phyloP scores from a whole-genome alignment of 805 yeast species.

The Starmera caribaea region DNA sequence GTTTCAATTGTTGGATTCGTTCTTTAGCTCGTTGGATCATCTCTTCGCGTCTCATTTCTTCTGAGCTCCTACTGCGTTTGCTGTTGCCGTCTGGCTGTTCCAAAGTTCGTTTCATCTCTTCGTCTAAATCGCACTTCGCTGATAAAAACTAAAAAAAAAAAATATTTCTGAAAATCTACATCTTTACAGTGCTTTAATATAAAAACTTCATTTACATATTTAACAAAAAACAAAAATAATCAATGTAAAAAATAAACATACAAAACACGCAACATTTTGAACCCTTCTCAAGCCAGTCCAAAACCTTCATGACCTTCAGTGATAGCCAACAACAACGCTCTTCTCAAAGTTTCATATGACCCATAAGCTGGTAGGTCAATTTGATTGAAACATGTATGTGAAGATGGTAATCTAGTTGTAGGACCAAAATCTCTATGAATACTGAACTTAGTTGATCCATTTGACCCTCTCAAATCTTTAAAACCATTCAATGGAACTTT shows the following conservation, averaged over 20 bases:
- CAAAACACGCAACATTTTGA: not conserved
- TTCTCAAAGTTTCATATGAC: constrained; percentile 75
- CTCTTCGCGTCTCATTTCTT: not conserved
- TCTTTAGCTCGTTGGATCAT: not conserved
- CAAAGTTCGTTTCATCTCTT: too few species aligned
- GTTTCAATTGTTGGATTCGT: not conserved
- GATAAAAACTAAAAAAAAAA: too few species aligned
- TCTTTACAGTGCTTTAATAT: too few species aligned
- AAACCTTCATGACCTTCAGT: constrained; percentile 96
- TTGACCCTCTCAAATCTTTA: constrained; percentile 78
- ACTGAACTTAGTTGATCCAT: constrained; percentile 77
- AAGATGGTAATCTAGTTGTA: constrained; percentile 81
- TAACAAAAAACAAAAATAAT: constrained; percentile 12
- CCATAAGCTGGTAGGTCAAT: constrained; percentile 90
- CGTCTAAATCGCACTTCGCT: too few species aligned
- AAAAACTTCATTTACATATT: too few species aligned
- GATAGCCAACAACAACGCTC: constrained; percentile 71
- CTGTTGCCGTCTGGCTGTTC: too few species aligned
- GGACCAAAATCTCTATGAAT: constrained; percentile 86
- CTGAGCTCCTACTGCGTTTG: too few species aligned
- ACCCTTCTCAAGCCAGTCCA: constrained; percentile 56
- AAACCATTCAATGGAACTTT: constrained; percentile 95
- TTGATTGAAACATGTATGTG: constrained; percentile 97
- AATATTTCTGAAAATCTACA: too few species aligned
- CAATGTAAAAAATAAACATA: constrained; percentile 15